phyloP scores from a whole-genome alignment of 352 stramenopile genomes.

The Globisporangium orthogonon region DNA sequence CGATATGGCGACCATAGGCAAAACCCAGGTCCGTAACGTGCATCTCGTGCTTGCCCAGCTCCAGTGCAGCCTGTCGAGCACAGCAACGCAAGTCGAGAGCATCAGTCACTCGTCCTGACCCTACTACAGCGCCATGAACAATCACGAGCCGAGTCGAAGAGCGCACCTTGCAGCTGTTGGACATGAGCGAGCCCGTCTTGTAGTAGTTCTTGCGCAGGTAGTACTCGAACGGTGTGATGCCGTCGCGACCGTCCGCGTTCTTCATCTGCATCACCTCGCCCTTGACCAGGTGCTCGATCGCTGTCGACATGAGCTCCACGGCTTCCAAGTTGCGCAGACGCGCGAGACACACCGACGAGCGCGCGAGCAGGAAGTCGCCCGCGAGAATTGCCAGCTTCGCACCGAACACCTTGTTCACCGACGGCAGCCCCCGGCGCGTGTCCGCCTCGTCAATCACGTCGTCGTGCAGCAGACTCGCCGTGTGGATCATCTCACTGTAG shows the following conservation, averaged over 20 bases:
- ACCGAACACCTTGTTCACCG: slow-evolving; percentile 96
- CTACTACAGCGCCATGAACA: too few species aligned
- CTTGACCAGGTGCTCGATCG: slow-evolving; percentile 98
- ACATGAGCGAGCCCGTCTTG: slow-evolving; percentile 98
- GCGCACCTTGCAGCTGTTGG: slow-evolving; percentile 90
- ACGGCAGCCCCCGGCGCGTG: slow-evolving; percentile 90
- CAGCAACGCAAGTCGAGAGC: neutral
- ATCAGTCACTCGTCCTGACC: neutral
- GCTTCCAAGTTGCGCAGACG: slow-evolving; percentile 93
- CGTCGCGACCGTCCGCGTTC: slow-evolving; percentile 50
- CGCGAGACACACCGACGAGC: slow-evolving; percentile 94
- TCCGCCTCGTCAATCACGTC: slow-evolving; percentile 98
- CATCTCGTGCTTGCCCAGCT: slow-evolving; percentile 89
- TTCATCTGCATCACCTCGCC: slow-evolving; percentile 99
- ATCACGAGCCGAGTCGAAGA: too few species aligned
- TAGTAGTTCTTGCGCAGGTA: slow-evolving; percentile 99
- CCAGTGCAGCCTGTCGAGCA: slow-evolving; percentile 61
- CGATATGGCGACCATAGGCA: slow-evolving; percentile 96
- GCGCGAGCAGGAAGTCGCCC: slow-evolving; percentile 96
- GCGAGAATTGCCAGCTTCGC: slow-evolving; percentile 98
- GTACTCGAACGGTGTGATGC: slow-evolving; percentile 89
- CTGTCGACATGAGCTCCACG: slow-evolving; percentile 96
- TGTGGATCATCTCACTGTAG: slow-evolving; percentile 97
- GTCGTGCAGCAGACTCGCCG: slow-evolving; percentile 97
- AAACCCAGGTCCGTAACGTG: slow-evolving; percentile 87